These are phyloP conservation scores for Pistacia vera DNA, from an alignment of 345 rosid genomes.

Conservation along the genomic window DNA sequence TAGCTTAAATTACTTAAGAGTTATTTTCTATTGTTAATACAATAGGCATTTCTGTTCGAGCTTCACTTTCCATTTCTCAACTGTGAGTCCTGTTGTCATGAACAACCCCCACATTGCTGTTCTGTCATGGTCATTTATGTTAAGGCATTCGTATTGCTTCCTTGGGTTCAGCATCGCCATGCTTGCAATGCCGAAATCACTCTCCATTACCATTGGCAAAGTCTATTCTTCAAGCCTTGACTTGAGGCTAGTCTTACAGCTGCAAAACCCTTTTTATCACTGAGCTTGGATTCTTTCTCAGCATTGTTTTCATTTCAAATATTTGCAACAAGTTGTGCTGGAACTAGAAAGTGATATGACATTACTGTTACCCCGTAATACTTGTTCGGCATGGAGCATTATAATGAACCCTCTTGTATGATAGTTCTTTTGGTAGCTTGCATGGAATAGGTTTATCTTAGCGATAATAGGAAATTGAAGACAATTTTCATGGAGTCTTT, in stretches of 20 bases:
- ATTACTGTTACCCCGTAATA: too few species aligned
- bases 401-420: not conserved
- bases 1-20: not conserved
- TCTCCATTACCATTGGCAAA: not conserved
- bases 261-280: too few species aligned
- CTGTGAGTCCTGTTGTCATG: not conserved
- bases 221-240: too few species aligned
- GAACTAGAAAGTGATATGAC: too few species aligned
- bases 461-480: not conserved
- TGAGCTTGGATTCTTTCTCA: too few species aligned
- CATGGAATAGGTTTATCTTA: not conserved
- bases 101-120: not conserved
- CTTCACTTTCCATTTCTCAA: not conserved
- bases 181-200: not conserved
- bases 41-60: too few species aligned
- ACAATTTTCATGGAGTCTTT: not conserved
- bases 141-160: not conserved
- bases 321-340: too few species aligned
- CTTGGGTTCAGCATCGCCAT: not conserved
- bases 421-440: not conserved
- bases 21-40: too few species aligned
- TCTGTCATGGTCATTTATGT: not conserved
- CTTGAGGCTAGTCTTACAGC: too few species aligned
- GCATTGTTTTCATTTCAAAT: too few species aligned
- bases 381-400: conserved; percentile 1